Evolutionary conservation across 1,139 yeast species (phyloP).

Genomic region (Diutina sp.): DNA sequence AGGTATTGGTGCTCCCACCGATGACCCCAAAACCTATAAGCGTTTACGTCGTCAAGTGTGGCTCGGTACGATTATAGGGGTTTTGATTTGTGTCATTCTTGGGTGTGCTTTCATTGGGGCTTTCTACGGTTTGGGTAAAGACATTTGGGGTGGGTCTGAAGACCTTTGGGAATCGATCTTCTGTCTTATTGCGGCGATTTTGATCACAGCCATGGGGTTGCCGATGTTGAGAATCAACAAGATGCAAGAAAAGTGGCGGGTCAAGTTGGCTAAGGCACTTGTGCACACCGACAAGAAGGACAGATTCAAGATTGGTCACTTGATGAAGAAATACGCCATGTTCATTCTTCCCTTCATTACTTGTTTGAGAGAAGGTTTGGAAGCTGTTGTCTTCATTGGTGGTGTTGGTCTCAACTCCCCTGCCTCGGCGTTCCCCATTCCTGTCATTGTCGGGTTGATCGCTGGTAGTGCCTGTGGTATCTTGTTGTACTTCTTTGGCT

Average conservation of each 20-base stretch:
- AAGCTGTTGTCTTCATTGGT: conserved; percentile 84
- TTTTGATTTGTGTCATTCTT: conserved; percentile 58
- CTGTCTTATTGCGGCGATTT: conserved; percentile 68
- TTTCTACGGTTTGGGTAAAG: conserved; percentile 66
- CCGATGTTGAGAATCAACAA: conserved; percentile 87
- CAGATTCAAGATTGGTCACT: conserved; percentile 13
- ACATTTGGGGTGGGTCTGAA: conserved; percentile 77
- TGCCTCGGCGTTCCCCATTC: conserved; percentile 71
- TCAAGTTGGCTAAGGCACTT: conserved; percentile 71
- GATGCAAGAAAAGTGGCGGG: conserved; percentile 85
- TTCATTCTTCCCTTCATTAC: conserved; percentile 73
- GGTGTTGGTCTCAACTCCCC: conserved; percentile 79
- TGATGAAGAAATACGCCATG: conserved; percentile 57
- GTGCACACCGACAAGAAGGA: conserved; percentile 15
- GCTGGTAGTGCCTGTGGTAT: conserved; percentile 64
- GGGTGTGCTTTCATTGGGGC: conserved; percentile 83
- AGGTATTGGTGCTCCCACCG: conserved; percentile 49
- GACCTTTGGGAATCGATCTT: conserved; percentile 91
- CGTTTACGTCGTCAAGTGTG: conserved; percentile 22
- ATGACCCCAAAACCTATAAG: conserved; percentile 70
- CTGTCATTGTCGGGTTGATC: conserved; percentile 64
- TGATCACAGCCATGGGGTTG: conserved; percentile 83
- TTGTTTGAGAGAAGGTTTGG: conserved; percentile 80
- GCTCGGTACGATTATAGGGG: conserved; percentile 40
- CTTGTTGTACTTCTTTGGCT: conserved; percentile 62